Base-by-base conservation (phyloP, 2,329 filamentous ascomycete genomes). In the Aspergillus caelatus region DNA sequence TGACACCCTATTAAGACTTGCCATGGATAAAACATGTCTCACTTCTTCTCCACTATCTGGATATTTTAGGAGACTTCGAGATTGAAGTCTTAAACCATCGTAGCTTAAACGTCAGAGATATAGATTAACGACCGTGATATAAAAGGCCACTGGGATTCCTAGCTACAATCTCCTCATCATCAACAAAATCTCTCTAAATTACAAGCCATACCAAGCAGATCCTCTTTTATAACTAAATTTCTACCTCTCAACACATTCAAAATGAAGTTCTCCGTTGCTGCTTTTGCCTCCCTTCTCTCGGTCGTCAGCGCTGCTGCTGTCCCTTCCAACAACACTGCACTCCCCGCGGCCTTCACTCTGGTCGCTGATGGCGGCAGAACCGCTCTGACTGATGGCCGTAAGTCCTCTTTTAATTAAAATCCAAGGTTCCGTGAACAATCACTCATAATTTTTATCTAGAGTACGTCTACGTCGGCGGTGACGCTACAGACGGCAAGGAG, bases 261-360 rank as follows among this genome's bases (percentile, higher is more conserved):
- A 65, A 73, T 74, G 72, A 72, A 72, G 62, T 71, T 74, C 67
- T 70, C 70, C 21, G 58, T 72, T 50, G 68, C 71, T 61, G 57
- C 70, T 34, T 62, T 72, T 57, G 62, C 68, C 26, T 66, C 60
- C 54, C 67, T 74, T 26, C 62, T 62, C 59, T 65, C 68, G 57
- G 68, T 70, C 46, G 63, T 70, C 62, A 65, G 60, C 28, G 71
- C 71, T 21, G 46, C 57, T 16, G 57, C 43, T 0, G 43, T 59
- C 8, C 57, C 57, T 32, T 59, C 52, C 19, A 54, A 59, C 23
- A 65, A 62, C 45, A 63, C 59, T 26, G 26, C 26, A 32, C 68
- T 74, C 32, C 72, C 72, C 21, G 45, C 64, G 48, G 67, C 71
- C 28, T 73, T 74, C 60, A 71, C 71, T 32, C 68, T 74, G 19